Percentiles rank a stretch among this genome's conserved stretches.
Conservation (phyloP, 805 yeast genomes). For the Sugiyamaella boreocaroliniensis region DNA sequence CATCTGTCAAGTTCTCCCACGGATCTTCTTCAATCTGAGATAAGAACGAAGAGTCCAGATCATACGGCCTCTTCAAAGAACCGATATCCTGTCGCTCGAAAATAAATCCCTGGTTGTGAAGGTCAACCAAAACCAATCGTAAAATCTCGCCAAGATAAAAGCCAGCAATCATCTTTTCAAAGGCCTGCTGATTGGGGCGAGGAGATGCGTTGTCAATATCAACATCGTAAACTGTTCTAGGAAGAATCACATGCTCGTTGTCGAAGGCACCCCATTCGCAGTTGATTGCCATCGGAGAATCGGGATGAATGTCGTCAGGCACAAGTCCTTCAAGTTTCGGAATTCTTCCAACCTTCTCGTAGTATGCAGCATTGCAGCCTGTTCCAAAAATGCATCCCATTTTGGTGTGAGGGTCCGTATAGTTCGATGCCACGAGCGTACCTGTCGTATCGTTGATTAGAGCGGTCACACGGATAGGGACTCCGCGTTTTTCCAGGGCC, state of each 20-base stretch:
- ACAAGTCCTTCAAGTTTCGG: constrained; percentile 75
- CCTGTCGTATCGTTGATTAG: constrained; percentile 96
- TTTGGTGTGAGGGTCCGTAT: constrained; percentile 78
- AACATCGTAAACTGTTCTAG: constrained; percentile 84
- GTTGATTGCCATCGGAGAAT: constrained; percentile 87
- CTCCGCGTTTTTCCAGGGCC: constrained; percentile 54
- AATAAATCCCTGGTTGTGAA: constrained; percentile 54
- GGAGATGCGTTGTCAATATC: constrained; percentile 80
- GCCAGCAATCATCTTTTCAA: constrained; percentile 97
- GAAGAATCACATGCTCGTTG: constrained; percentile 75
- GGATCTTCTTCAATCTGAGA: constrained; percentile 85
- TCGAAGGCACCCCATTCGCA: constrained; percentile 98
- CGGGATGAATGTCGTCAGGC: constrained; percentile 53
- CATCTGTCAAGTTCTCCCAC: constrained; percentile 72
- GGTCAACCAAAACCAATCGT: constrained; percentile 71
- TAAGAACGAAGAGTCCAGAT: constrained; percentile 86
- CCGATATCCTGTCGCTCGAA: constrained; percentile 65
- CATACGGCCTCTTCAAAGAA: constrained; percentile 54
- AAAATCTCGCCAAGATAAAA: constrained; percentile 90
- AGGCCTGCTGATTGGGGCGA: constrained; percentile 92
- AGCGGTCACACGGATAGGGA: constrained; percentile 85
- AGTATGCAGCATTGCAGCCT: constrained; percentile 96
- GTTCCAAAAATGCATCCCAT: constrained; percentile 98
- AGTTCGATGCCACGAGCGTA: constrained; percentile 90
- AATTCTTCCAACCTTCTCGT: constrained; percentile 62